These are phyloP conservation scores for Cystobasidium slooffiae DNA, from an alignment of 1,284 basidiomycete species.

Conservation along the genomic window DNA sequence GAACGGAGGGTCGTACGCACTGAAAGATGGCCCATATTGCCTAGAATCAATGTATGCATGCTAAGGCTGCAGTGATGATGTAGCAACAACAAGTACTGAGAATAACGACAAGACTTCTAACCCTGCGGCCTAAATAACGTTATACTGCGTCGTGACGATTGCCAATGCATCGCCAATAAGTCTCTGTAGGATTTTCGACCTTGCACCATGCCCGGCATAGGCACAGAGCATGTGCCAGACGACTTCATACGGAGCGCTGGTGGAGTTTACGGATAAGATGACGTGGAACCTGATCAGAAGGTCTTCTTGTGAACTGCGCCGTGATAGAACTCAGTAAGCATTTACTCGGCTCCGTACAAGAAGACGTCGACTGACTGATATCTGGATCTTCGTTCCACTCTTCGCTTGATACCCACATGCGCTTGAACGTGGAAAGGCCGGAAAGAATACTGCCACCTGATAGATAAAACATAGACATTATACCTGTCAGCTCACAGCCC, in stretches of 20 bases:
- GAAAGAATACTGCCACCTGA: constrained; percentile 74
- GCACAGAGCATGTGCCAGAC: neutral
- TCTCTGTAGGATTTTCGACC: neutral
- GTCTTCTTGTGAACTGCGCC: constrained; percentile 45
- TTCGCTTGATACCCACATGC: constrained; percentile 94
- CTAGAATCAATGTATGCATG: neutral
- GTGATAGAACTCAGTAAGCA: neutral
- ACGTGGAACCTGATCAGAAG: constrained; percentile 15
- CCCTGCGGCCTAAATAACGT: too few relatives aligned
- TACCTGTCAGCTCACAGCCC: neutral
- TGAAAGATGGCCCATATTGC: neutral
- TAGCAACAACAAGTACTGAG: neutral
- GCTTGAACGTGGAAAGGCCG: constrained; percentile 95
- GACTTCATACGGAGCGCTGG: neutral
- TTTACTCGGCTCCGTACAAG: neutral
- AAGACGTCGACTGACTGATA: constrained; percentile 62
- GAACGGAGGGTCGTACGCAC: neutral
- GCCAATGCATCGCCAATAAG: too few relatives aligned
- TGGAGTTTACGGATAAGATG: neutral
- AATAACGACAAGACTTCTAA: neutral
- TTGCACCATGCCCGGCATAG: too few relatives aligned
- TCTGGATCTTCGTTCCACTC: constrained; percentile 99
- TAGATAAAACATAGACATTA: neutral
- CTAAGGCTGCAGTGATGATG: neutral
- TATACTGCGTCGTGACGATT: too few relatives aligned